Evolutionary conservation across 164 flowering plant species (phyloP).

Genomic region (Hamamelis virginiana): DNA sequence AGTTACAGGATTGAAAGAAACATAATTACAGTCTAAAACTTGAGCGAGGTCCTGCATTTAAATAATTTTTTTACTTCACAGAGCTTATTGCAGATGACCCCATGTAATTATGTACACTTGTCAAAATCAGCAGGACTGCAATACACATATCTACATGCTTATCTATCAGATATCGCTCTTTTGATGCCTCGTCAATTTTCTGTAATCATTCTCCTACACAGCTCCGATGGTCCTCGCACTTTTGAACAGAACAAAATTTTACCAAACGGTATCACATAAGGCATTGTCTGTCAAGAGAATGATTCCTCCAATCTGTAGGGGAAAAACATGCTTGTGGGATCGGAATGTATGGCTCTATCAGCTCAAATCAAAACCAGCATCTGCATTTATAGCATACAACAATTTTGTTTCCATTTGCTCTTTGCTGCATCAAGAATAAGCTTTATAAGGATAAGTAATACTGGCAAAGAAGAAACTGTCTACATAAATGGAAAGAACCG

Average conservation of each 20-base stretch:
- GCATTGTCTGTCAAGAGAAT: background rate
- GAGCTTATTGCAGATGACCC: constrained; percentile 4
- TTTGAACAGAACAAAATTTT: background rate
- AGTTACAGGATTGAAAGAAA: background rate
- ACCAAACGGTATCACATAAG: background rate
- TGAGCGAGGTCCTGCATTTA: background rate
- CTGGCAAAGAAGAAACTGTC: background rate
- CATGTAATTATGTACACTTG: constrained; percentile 6
- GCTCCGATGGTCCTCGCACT: background rate
- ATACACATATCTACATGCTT: constrained; percentile 9
- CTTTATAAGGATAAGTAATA: background rate
- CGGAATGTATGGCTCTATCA: constrained; percentile 22
- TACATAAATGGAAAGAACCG: background rate
- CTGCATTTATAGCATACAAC: constrained; percentile 86
- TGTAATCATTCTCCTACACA: background rate
- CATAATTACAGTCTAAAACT: background rate
- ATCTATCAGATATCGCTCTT: background rate
- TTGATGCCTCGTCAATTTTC: background rate
- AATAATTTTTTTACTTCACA: background rate
- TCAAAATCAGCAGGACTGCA: background rate
- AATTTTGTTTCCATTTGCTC: constrained; percentile 80
- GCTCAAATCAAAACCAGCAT: constrained; percentile 95
- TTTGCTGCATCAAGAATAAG: constrained; percentile 59
- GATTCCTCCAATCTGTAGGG: background rate
- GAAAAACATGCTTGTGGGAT: background rate